Evolutionary conservation across 2,329 filamentous ascomycete genomes (phyloP), one percentile per base, ranked within the genome.

Genomic region (Aspergillus vadensis): DNA sequence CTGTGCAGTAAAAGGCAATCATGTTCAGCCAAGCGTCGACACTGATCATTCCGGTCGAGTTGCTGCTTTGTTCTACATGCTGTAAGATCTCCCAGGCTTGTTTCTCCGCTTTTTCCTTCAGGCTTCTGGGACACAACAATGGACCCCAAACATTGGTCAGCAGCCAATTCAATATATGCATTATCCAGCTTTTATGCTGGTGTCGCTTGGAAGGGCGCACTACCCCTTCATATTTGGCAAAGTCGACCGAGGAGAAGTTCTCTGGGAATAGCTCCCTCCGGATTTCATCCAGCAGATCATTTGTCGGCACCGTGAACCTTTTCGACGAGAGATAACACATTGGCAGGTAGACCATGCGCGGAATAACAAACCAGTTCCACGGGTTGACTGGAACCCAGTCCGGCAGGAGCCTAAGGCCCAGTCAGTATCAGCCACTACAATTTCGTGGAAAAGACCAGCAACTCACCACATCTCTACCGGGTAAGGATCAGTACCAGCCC

Each of bases 321-420:
- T n/a, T 21, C 0, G 55, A 43, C 4, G 43, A 63, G 4, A 63
- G 41, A 4, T 51, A 61, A 2, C 47, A 61, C 59, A 63, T 58
- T 1, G 52, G 38, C 2, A 63, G 41, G n/a, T 53, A 61, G 3
- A 59, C 56, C 10, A 54, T 47, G 2, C 61, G 52, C 2, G 49
- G 36, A 15, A 58, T 48, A 1, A 57, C 30, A 25, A 49, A 61
- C 61, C 61, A 63, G 9, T 51, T 32, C 61, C 61, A 61, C 9
- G 61, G 61, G 6, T 23, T 43, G 30, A 63, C 2, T 2, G 61
- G 55, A 5, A 59, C 8, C 55, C 59, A 61, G 2, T 55, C 25
- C 1, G 61, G 61, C 3, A 63, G 27, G 2, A 63, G 21, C 47
- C 43, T 47, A 5, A 39, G 25, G 7, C 54, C 5, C 3, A 47